These are phyloP conservation scores for Scheffersomyces spartinae DNA, from an alignment of 805 yeast species.

Conservation along the genomic window DNA sequence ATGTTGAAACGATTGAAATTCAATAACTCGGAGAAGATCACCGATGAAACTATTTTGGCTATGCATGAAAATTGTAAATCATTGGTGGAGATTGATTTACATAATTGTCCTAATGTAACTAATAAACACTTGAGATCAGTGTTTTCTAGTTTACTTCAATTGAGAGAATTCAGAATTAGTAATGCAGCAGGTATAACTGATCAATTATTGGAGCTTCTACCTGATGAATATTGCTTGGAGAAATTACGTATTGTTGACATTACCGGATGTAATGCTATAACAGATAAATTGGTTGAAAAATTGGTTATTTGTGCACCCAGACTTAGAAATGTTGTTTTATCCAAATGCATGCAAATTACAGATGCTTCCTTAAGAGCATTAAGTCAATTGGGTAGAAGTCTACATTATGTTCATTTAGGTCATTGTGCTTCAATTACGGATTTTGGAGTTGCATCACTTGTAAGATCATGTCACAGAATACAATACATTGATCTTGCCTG, in stretches of 20 bases:
- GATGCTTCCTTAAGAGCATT: conserved; percentile 68
- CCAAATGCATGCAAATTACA: conserved; percentile 80
- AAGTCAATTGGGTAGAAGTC: conserved; percentile 60
- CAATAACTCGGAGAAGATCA: conserved; percentile 55
- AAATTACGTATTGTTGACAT: conserved; percentile 74
- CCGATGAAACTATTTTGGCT: conserved; percentile 48
- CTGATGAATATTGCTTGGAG: conserved; percentile 40
- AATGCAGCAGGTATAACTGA: conserved; percentile 62
- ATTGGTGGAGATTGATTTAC: conserved; percentile 83
- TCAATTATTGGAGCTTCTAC: conserved; percentile 44
- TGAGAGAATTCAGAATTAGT: conserved; percentile 78
- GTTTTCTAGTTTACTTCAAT: conserved; percentile 51
- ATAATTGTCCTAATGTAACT: conserved; percentile 64
- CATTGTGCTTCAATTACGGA: conserved; percentile 90
- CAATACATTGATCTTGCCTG: conserved; percentile 94
- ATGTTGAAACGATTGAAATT: conserved; percentile 74
- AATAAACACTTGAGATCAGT: conserved; percentile 48
- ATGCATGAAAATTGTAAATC: conserved; percentile 65
- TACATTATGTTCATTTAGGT: conserved; percentile 87
- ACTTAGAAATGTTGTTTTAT: conserved; percentile 74
- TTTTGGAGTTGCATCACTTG: conserved; percentile 66
- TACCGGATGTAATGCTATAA: conserved; percentile 70
- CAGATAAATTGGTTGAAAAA: conserved; percentile 67
- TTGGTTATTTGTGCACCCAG: conserved; percentile 74
- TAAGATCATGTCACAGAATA: conserved; percentile 69